These are phyloP conservation scores for Xylaria longipes DNA, from an alignment of 495 filamentous ascomycete genomes.

Conservation along the genomic window DNA sequence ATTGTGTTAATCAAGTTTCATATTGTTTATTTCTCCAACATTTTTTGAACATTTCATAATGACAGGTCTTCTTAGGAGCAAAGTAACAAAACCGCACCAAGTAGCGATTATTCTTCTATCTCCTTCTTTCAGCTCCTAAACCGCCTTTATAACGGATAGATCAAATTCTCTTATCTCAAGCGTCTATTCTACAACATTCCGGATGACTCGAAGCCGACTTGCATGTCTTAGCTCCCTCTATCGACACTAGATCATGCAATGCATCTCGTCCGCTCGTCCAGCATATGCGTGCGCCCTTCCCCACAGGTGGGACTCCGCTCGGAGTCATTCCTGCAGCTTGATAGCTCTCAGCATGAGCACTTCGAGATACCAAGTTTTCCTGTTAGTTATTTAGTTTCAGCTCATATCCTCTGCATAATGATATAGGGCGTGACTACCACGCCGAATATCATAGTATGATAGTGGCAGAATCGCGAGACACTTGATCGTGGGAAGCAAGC, in stretches of 20 bases:
- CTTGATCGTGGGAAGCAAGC: neutral
- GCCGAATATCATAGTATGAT: neutral
- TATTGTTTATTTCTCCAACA: neutral
- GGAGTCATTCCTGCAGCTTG: slow-evolving; percentile 13
- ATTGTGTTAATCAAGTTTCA: neutral
- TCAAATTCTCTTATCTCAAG: neutral
- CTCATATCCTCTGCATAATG: neutral
- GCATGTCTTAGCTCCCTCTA: slow-evolving; percentile 3
- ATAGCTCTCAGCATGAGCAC: slow-evolving; percentile 4
- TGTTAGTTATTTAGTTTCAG: neutral
- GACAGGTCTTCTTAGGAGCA: neutral
- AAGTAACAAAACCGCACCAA: neutral
- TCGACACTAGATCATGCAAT: slow-evolving; percentile 5
- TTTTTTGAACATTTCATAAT: neutral
- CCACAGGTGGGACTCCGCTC: slow-evolving; percentile 20
- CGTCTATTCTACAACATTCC: neutral
- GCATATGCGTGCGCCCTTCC: slow-evolving; percentile 19
- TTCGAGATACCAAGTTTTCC: neutral
- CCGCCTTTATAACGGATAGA: neutral
- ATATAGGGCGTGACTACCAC: slow-evolving; percentile 1
- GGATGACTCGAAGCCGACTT: slow-evolving; percentile 11
- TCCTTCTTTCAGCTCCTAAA: neutral
- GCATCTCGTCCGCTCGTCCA: slow-evolving; percentile 10
- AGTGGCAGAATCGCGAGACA: neutral
- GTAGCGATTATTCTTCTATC: neutral